These are phyloP conservation scores for Haplosporangium sp. DNA, from an alignment of 371 early-diverging fungal genomes.

Conservation along the genomic window DNA sequence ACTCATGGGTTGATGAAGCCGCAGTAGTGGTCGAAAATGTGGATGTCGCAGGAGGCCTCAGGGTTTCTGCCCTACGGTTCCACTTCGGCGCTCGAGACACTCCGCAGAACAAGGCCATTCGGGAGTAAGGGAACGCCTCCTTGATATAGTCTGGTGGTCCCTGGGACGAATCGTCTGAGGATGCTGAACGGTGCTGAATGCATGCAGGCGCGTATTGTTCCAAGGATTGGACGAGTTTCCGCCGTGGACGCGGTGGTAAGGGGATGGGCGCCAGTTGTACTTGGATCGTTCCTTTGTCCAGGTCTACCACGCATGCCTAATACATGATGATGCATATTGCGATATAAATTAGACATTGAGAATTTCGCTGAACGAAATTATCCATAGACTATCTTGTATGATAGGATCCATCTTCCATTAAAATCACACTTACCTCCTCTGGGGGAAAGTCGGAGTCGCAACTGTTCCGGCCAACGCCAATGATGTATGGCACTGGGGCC, in stretches of 20 bases:
- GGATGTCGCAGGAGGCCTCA: conserved; percentile 16
- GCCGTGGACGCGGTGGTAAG: conserved; percentile 65
- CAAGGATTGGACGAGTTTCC: conserved; percentile 63
- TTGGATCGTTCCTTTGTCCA: conserved; percentile 68
- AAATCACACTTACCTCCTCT: conserved; percentile 61
- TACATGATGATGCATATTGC: neutral
- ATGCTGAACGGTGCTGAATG: neutral
- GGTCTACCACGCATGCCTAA: conserved; percentile 67
- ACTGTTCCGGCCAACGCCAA: conserved; percentile 74
- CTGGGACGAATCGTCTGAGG: conserved; percentile 17
- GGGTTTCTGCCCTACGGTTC: conserved; percentile 10
- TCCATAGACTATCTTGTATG: neutral
- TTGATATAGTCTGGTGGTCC: conserved; percentile 66
- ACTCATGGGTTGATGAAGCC: conserved; percentile 19
- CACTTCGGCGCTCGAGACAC: conserved; percentile 55
- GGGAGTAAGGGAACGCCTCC: conserved; percentile 70
- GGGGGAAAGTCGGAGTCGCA: conserved; percentile 71
- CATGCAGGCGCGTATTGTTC: conserved; percentile 65
- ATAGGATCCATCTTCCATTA: neutral
- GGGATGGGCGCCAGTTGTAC: conserved; percentile 56
- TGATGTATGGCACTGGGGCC: conserved; percentile 86
- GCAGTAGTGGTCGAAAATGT: conserved; percentile 25
- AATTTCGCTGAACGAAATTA: neutral
- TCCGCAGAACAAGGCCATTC: conserved; percentile 61
- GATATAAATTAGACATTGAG: neutral